A percentile compares a stretch with the other conserved stretches of the same genome.
These are phyloP conservation scores for Macrotyloma uniflorum DNA, from an alignment of 306 rosid species.

Conservation along the genomic window DNA sequence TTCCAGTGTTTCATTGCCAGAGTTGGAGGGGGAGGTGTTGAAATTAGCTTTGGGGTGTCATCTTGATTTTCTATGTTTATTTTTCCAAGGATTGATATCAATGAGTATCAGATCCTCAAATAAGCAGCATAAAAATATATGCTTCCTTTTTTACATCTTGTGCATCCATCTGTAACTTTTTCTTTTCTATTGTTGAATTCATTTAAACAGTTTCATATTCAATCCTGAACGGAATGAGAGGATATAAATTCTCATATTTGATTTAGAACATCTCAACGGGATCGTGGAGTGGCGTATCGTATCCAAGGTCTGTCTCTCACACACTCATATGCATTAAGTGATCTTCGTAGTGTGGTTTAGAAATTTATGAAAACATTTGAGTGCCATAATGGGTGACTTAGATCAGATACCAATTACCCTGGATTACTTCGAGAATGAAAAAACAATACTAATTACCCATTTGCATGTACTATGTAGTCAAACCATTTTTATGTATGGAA, in stretches of 20 bases:
- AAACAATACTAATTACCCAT: not conserved
- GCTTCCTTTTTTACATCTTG: slow-evolving; percentile 22
- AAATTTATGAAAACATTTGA: not conserved
- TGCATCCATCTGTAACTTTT: slow-evolving; percentile 11
- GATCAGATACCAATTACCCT: not conserved
- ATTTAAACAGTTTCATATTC: not conserved
- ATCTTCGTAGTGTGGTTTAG: not conserved
- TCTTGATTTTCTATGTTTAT: slow-evolving; percentile 48
- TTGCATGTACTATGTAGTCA: not conserved
- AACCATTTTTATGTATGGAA: not conserved
- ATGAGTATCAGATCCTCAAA: slow-evolving; percentile 35
- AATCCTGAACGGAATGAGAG: not conserved
- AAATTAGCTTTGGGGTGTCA: slow-evolving; percentile 60
- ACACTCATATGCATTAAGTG: not conserved
- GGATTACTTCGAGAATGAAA: not conserved
- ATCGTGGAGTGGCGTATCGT: not conserved
- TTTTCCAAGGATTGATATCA: slow-evolving; percentile 22
- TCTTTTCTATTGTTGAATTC: not conserved
- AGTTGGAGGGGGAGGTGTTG: slow-evolving; percentile 81
- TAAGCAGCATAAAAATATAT: slow-evolving; percentile 36
- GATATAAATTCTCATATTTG: not conserved
- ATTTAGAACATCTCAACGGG: not conserved
- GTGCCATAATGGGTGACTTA: not conserved
- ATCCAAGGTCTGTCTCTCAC: not conserved
- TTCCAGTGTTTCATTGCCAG: slow-evolving; percentile 83